Evolutionary conservation across 176 grass and related monocot species (phyloP), one percentile per base, ranked within the genome.

Genomic region (Ensete ventricosum): DNA sequence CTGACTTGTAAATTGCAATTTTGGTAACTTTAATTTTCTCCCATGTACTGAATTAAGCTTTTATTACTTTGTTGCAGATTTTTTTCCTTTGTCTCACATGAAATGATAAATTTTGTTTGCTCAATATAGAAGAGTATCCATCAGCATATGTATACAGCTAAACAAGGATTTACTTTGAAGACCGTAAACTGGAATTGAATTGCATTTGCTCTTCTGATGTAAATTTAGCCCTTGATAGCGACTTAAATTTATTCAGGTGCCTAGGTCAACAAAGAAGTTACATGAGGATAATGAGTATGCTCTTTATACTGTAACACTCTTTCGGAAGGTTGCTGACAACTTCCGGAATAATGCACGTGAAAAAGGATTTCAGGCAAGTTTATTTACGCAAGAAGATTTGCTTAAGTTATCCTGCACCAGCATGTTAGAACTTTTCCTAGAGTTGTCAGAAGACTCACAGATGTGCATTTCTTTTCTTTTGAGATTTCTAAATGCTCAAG

Each of bases 261-360:
- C 93, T 0, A 96, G 93, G 55, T 96, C 93, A 54, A 81, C 93
- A 69, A 92, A 96, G 72, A 84, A 85, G 67, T 69, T 92, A 70
- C 81, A 88, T 10, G 93, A 96, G 53, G 93, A 96, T 67, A 92
- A 90, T 77, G 93, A 96, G 55, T 96, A 96, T 51, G 93, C 93
- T 62, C 86, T 94, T 73, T 91, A 94, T 84, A 94, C 90, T 25
- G 88, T 99, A 53, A 99, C 90, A 82, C 74, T 99, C 64, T 99
- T 99, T 82, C 81, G 74, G 73, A 86, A 82, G 72, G 88, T 94
- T 79, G 90, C 89, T 81, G 95, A 99, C 73, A 99, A 99, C 68
- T 99, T 99, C 63, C 91, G 93, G 78, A 77, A 75, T 23, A 87
- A 58, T 86, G 84, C 88, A 72, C 90, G 90, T 13, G 95, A 99